A percentile compares a stretch with the other conserved stretches of the same genome.
Evolutionary conservation across 1,284 basidiomycete species (phyloP).

Genomic region (Trichosporon sp.): DNA sequence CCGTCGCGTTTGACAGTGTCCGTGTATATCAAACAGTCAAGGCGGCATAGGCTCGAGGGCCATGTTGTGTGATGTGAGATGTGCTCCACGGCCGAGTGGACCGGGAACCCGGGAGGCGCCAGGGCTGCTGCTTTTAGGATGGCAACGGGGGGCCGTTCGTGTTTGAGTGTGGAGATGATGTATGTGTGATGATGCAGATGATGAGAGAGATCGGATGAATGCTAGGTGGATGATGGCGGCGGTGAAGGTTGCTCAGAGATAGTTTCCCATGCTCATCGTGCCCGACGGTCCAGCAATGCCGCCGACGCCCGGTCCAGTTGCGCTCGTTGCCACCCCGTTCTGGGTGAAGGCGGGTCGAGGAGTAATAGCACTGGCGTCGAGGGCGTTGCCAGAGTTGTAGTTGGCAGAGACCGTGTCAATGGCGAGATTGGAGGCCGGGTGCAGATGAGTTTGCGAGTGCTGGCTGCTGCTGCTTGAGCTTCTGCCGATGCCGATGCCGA

Average conservation of each 20-base stretch:
- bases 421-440: conserved; percentile 8
- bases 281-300: conserved; percentile 26
- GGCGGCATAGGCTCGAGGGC: not conserved
- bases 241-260: not conserved
- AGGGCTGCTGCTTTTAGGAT: not conserved
- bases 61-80: not conserved
- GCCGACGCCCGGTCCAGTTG: conserved; percentile 11
- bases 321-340: conserved; percentile 7
- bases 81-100: not conserved
- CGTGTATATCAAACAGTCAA: not conserved
- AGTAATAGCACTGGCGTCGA: conserved; percentile 18
- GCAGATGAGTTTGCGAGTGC: not conserved
- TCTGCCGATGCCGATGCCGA: not conserved
- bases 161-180: not conserved
- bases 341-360: conserved; percentile 18
- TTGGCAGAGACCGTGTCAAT: conserved; percentile 17
- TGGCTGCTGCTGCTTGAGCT: not conserved
- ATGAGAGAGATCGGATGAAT: not conserved
- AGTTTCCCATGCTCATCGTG: not conserved
- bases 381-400: conserved; percentile 8
- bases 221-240: not conserved
- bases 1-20: not conserved
- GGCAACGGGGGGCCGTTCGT: not conserved
- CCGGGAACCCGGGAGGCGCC: too few relatives aligned
- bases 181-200: not conserved